Conservation (phyloP, 208 protist species). For the Leishmania lainsoni region DNA sequence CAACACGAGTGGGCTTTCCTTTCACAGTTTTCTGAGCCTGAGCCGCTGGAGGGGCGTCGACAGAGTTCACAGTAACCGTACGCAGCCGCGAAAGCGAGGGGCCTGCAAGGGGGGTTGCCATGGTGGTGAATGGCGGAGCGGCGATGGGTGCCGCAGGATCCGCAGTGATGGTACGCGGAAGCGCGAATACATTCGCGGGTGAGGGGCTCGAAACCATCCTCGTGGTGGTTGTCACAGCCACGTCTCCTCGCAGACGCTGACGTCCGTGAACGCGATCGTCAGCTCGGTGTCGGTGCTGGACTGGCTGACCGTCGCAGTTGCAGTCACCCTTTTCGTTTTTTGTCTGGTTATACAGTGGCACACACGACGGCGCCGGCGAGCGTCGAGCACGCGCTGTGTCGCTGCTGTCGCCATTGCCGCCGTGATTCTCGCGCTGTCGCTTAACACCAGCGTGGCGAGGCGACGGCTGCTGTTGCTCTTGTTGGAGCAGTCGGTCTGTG, state of each 20-base stretch:
- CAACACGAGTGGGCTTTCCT: background rate
- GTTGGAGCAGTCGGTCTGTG: background rate
- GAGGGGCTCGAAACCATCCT: background rate
- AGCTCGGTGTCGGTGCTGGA: background rate
- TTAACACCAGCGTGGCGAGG: background rate
- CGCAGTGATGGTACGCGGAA: constrained; percentile 10
- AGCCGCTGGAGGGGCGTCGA: background rate
- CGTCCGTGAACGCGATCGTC: background rate
- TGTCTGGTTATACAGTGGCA: background rate
- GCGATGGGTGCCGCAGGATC: background rate
- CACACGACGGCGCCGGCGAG: background rate
- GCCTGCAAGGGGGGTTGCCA: background rate
- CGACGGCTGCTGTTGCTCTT: background rate
- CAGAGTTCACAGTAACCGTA: background rate
- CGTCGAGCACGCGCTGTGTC: background rate
- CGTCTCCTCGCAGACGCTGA: background rate
- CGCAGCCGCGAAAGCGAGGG: constrained; percentile 1
- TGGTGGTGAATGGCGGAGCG: background rate
- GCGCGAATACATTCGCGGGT: constrained; percentile 9
- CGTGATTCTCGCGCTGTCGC: constrained; percentile 2
- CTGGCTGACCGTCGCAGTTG: background rate
- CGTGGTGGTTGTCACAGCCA: background rate
- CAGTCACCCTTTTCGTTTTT: background rate
- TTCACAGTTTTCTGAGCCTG: background rate
- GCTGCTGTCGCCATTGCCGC: background rate